Evolutionary conservation across 345 rosid species (phyloP).

Genomic region (Triadica sebifera): DNA sequence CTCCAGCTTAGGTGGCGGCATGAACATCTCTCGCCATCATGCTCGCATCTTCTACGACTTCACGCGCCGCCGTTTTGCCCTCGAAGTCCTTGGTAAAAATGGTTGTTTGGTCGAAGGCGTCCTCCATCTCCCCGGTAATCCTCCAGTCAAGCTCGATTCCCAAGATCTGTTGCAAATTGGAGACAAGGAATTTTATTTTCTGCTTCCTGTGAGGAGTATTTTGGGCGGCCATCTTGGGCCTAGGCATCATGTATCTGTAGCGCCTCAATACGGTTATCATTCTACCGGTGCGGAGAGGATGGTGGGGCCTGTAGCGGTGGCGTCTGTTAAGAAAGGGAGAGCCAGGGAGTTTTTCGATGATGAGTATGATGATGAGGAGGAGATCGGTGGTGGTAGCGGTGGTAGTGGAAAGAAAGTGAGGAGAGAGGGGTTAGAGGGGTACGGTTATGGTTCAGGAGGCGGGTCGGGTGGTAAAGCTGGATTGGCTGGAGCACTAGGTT

Average conservation of each 20-base stretch:
- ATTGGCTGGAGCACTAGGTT: conserved; percentile 49
- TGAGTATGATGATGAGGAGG: conserved; percentile 50
- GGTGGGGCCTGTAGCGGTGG: conserved; percentile 27
- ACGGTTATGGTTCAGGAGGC: conserved; percentile 38
- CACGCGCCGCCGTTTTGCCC: conserved; percentile 95
- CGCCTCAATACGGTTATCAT: conserved; percentile 50
- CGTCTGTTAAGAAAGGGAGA: conserved; percentile 59
- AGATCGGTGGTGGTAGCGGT: conserved; percentile 20
- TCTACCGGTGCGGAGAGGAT: conserved; percentile 38
- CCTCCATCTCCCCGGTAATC: conserved; percentile 90
- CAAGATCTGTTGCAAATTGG: conserved; percentile 95
- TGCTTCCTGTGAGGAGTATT: conserved; percentile 83
- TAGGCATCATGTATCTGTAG: conserved; percentile 52
- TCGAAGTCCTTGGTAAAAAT: conserved; percentile 96
- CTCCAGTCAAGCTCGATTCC: conserved; percentile 88
- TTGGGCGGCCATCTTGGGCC: conserved; percentile 71
- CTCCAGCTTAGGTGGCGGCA: conserved; percentile 90
- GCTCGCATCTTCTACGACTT: conserved; percentile 94
- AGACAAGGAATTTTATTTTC: conserved; percentile 89
- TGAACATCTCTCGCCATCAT: conserved; percentile 97
- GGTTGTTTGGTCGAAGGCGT: conserved; percentile 98
- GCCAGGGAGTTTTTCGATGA: conserved; percentile 61
- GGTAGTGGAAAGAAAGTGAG: conserved; percentile 60
- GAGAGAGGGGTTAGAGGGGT: conserved; percentile 65
- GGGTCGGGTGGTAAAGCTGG: conserved; percentile 60